Percentiles rank a stretch among this genome's conserved stretches.
These are phyloP conservation scores for Saxophila tyrrhenica DNA, from an alignment of 495 filamentous ascomycete species.

Conservation along the genomic window DNA sequence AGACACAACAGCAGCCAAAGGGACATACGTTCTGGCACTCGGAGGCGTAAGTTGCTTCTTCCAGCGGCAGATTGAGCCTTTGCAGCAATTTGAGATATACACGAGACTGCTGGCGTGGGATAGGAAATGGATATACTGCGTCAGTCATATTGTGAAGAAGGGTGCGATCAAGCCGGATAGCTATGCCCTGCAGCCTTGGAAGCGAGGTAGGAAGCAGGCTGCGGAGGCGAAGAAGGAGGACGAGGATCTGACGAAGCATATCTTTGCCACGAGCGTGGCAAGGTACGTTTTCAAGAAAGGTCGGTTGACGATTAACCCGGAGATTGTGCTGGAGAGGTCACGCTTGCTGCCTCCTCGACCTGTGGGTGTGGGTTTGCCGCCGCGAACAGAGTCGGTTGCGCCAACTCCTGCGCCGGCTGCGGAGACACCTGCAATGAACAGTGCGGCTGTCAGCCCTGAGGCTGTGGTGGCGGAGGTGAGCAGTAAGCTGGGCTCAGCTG, in stretches of 20 bases:
- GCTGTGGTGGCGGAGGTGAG: constrained; percentile 8
- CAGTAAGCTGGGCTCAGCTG: constrained; percentile 3
- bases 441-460: constrained; percentile 5
- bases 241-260: constrained; percentile 17
- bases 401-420: constrained; percentile 2
- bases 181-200: constrained; percentile 39
- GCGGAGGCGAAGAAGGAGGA: constrained; percentile 25
- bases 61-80: constrained; percentile 56
- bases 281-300: constrained; percentile 91
- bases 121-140: constrained; percentile 70
- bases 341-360: constrained; percentile 53
- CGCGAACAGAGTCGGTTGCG: constrained; percentile 10
- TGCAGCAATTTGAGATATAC: constrained; percentile 55
- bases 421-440: constrained; percentile 5
- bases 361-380: constrained; percentile 13
- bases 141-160: constrained; percentile 58
- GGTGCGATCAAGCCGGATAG: constrained; percentile 41
- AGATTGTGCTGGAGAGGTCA: constrained; percentile 56
- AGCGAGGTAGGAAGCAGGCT: constrained; percentile 20
- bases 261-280: constrained; percentile 65
- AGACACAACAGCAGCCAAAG: constrained; percentile 17
- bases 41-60: constrained; percentile 57
- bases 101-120: constrained; percentile 63
- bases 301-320: constrained; percentile 71
- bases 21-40: constrained; percentile 46